Evolutionary conservation across 306 rosid genomes (phyloP).

Genomic region (Malus orientalis): DNA sequence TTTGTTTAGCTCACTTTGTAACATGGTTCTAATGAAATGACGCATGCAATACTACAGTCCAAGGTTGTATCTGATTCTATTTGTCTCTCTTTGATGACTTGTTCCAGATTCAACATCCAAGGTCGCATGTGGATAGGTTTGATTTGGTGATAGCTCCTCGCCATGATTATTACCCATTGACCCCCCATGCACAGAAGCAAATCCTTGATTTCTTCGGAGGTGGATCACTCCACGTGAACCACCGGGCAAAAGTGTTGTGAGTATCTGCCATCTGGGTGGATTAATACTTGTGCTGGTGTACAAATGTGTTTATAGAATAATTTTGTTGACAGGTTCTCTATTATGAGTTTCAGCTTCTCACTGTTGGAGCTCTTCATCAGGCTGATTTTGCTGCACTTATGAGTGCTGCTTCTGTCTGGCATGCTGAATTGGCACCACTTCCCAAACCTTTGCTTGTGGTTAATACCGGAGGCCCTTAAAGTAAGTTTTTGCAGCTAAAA

Average conservation of each 20-base stretch:
- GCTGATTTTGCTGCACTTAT: constrained; percentile 69
- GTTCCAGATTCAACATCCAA: constrained; percentile 90
- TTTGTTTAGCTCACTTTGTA: neutral
- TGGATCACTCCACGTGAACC: constrained; percentile 87
- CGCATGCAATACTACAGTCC: neutral
- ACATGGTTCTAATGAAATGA: neutral
- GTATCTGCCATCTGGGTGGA: constrained; percentile 25
- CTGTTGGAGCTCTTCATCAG: constrained; percentile 91
- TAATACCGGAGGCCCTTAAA: constrained; percentile 78
- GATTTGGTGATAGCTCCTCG: constrained; percentile 80
- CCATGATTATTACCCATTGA: constrained; percentile 78
- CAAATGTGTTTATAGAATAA: neutral
- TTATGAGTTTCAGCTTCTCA: constrained; percentile 53
- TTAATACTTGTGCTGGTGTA: neutral
- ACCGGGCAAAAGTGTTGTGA: constrained; percentile 74
- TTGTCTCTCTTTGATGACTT: constrained; percentile 10
- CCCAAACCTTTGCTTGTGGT: constrained; percentile 87
- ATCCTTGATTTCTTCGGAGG: constrained; percentile 71
- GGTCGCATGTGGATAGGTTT: constrained; percentile 61
- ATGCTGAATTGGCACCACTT: constrained; percentile 54
- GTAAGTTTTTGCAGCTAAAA: constrained; percentile 29
- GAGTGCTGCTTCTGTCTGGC: constrained; percentile 75
- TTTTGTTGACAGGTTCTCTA: constrained; percentile 5
- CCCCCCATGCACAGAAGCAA: constrained; percentile 59
- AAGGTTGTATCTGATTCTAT: constrained; percentile 7